These are phyloP conservation scores for Colletotrichum phormii DNA, from an alignment of 2,329 filamentous ascomycete genomes.

Conservation along the genomic window DNA sequence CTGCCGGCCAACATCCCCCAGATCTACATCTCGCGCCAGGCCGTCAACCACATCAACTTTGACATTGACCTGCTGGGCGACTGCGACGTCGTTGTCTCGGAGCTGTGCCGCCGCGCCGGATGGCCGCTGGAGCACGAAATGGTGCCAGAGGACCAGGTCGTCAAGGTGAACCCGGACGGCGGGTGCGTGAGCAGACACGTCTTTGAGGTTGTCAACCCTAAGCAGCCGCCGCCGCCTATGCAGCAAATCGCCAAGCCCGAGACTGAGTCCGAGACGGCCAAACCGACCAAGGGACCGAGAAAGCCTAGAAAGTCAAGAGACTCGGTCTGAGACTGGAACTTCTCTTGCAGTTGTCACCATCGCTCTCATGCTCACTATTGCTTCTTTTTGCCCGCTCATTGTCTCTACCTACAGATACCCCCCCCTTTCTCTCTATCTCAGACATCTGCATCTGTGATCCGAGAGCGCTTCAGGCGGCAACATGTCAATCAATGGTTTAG, in stretches of 20 bases:
- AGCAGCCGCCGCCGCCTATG: not conserved
- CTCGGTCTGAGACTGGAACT: not conserved
- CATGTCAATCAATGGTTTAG: conserved; percentile 9
- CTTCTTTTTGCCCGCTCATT: not conserved
- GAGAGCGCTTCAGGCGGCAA: conserved; percentile 2
- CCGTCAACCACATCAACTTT: conserved; percentile 90
- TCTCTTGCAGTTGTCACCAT: not conserved
- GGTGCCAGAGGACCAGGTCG: conserved; percentile 75
- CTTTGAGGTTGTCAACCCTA: conserved; percentile 44
- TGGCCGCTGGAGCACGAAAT: conserved; percentile 88
- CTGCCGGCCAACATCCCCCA: conserved; percentile 85
- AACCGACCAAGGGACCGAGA: conserved; percentile 23
- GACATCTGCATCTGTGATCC: conserved; percentile 7
- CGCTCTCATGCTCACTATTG: conserved; percentile 1
- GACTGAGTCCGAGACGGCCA: not conserved
- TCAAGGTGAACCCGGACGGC: conserved; percentile 65
- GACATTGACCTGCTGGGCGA: conserved; percentile 97
- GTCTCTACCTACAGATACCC: conserved; percentile 2
- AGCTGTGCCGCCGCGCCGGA: conserved; percentile 83
- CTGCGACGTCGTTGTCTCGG: conserved; percentile 89
- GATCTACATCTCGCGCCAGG: conserved; percentile 88
- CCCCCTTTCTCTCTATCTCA: not conserved
- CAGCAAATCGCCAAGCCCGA: not conserved
- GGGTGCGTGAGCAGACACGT: conserved; percentile 55
- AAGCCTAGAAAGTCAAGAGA: conserved; percentile 30